These are phyloP conservation scores for Entelexis sorbosivorans DNA, from an alignment of 1,139 yeast genomes.

Conservation along the genomic window DNA sequence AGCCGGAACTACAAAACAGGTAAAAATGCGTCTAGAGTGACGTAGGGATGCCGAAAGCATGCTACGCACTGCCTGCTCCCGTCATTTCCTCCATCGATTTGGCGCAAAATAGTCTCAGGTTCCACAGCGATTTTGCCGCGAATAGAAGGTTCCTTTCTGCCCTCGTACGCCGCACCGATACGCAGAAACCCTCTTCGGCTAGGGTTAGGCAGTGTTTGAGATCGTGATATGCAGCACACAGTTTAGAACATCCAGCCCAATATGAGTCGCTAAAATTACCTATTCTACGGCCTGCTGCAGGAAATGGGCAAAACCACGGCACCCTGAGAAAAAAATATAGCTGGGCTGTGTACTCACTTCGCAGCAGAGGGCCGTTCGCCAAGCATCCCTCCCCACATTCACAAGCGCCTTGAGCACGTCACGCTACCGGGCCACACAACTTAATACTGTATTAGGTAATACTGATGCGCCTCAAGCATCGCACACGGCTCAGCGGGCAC, in stretches of 20 bases:
- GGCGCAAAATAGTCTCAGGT: neutral
- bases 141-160: neutral
- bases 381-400: neutral
- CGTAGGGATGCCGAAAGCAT: neutral
- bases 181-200: neutral
- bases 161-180: slow-evolving; percentile 6
- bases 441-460: neutral
- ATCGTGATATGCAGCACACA: neutral
- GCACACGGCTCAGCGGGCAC: neutral
- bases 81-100: neutral
- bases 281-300: neutral
- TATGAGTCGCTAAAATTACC: neutral
- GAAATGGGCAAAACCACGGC: neutral
- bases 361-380: neutral
- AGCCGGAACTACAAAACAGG: too few species aligned
- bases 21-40: too few species aligned
- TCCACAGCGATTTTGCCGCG: neutral
- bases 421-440: neutral
- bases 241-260: neutral
- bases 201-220: slow-evolving; percentile 1
- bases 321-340: too few species aligned
- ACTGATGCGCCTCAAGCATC: neutral
- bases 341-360: neutral
- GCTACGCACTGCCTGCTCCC: neutral
- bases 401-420: neutral